Conservation (phyloP, 2,329 filamentous ascomycete species). For the Sordariomycetes sp. region DNA sequence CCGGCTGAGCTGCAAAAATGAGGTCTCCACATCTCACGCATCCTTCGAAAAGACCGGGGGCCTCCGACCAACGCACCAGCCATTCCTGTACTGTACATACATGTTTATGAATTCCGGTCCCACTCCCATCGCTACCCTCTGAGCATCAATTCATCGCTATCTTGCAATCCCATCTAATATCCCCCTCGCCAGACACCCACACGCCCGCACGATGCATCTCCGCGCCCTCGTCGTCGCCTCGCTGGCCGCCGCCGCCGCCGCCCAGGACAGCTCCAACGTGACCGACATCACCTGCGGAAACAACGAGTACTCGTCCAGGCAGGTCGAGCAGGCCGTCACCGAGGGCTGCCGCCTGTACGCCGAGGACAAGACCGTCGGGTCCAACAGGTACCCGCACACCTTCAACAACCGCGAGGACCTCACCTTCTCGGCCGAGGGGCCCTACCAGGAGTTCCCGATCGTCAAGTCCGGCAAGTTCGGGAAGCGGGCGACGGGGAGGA, state of each 20-base stretch:
- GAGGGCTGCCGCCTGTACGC: slow-evolving; percentile 9
- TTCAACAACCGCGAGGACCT: slow-evolving; percentile 13
- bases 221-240: slow-evolving; percentile 2
- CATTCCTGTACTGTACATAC: too few relatives aligned
- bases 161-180: too few relatives aligned
- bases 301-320: slow-evolving; percentile 6
- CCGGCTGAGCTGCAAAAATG: too few relatives aligned
- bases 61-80: too few relatives aligned
- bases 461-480: slow-evolving; percentile 4
- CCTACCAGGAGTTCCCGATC: slow-evolving; percentile 13
- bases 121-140: too few relatives aligned
- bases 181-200: background rate
- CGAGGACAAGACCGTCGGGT: slow-evolving; percentile 4
- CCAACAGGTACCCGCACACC: slow-evolving; percentile 11
- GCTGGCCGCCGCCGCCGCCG: slow-evolving; percentile 4
- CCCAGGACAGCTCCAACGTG: slow-evolving; percentile 6
- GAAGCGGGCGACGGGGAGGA: too few relatives aligned
- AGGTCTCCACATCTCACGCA: too few relatives aligned
- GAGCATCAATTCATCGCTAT: too few relatives aligned
- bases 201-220: background rate
- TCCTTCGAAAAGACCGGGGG: too few relatives aligned
- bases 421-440: slow-evolving; percentile 7
- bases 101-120: too few relatives aligned
- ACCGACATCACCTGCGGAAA: slow-evolving; percentile 6
- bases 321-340: slow-evolving; percentile 8